phyloP scores from a whole-genome alignment of 2,329 filamentous ascomycete genomes.

The Diaporthe caulivora region DNA sequence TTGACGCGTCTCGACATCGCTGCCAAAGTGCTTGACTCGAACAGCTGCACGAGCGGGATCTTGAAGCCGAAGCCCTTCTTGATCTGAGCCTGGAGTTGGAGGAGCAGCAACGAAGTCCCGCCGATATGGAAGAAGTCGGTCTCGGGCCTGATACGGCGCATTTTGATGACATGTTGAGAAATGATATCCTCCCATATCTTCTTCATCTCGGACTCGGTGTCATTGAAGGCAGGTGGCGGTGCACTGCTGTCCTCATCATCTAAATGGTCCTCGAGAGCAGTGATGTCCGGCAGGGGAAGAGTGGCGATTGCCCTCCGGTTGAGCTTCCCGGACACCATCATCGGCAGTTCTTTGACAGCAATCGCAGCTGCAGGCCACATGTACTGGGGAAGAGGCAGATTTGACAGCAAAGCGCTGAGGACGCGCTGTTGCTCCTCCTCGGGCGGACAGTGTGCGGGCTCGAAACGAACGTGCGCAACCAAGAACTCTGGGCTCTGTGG shows the following conservation, averaged over 20 bases:
- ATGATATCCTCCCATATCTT: slow-evolving; percentile 42
- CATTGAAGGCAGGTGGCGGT: background rate
- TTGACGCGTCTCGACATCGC: slow-evolving; percentile 52
- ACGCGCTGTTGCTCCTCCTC: background rate
- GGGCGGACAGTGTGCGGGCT: background rate
- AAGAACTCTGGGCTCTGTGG: slow-evolving; percentile 8
- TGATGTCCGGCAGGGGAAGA: slow-evolving; percentile 37
- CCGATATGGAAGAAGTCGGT: slow-evolving; percentile 57
- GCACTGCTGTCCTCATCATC: slow-evolving; percentile 7
- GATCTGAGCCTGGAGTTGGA: slow-evolving; percentile 53
- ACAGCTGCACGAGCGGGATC: slow-evolving; percentile 51
- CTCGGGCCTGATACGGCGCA: background rate
- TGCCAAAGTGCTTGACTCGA: slow-evolving; percentile 52
- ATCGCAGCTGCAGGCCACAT: slow-evolving; percentile 44
- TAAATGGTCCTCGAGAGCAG: background rate
- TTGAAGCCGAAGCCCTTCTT: slow-evolving; percentile 46
- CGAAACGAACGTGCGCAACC: slow-evolving; percentile 20
- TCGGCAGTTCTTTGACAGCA: background rate
- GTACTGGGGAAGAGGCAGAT: slow-evolving; percentile 11
- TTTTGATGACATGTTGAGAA: slow-evolving; percentile 32
- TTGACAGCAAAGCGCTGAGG: background rate
- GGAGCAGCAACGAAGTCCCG: slow-evolving; percentile 55
- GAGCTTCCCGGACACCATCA: slow-evolving; percentile 33
- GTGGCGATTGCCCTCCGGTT: slow-evolving; percentile 46
- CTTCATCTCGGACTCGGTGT: background rate